A percentile compares a stretch with the other conserved stretches of the same genome.
Evolutionary conservation across 2,329 filamentous ascomycete species (phyloP).

Genomic region (Aulographum hederae): DNA sequence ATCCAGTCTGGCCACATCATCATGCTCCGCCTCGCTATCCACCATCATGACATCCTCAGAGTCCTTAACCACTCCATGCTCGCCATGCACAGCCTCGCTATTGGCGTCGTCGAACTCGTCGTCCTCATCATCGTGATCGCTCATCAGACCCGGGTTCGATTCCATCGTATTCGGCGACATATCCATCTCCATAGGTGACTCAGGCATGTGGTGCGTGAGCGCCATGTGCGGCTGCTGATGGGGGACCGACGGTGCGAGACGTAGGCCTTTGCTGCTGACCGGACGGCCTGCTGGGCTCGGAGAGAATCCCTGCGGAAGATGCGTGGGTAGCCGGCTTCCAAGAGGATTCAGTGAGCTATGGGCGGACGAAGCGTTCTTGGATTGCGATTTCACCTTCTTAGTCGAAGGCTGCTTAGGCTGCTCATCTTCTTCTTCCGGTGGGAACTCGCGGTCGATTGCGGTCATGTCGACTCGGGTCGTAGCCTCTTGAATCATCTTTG

Average conservation of each 20-base stretch:
- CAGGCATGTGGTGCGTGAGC: background rate
- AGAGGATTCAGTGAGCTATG: background rate
- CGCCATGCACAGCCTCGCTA: constrained; percentile 12
- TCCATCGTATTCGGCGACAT: constrained; percentile 29
- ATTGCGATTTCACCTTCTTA: constrained; percentile 2
- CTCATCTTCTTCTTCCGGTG: background rate
- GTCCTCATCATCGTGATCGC: constrained; percentile 31
- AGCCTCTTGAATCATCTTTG: background rate
- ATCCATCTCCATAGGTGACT: constrained; percentile 4
- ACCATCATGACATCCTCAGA: constrained; percentile 15
- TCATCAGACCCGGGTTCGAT: constrained; percentile 30
- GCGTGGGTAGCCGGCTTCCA: too few relatives aligned
- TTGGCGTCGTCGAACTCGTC: constrained; percentile 21
- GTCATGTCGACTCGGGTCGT: constrained; percentile 14
- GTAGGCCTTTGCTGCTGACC: background rate
- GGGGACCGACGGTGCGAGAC: background rate
- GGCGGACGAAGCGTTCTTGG: background rate
- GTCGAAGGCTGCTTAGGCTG: background rate
- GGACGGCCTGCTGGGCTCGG: too few relatives aligned
- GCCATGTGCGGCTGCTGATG: background rate
- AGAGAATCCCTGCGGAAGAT: too few relatives aligned
- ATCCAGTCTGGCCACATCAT: background rate
- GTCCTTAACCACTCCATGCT: constrained; percentile 8
- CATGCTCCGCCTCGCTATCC: constrained; percentile 3
- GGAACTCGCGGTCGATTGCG: too few relatives aligned